Base-by-base conservation (phyloP, 2,329 filamentous ascomycete genomes). In the Rhytidhysteron rufulum region DNA sequence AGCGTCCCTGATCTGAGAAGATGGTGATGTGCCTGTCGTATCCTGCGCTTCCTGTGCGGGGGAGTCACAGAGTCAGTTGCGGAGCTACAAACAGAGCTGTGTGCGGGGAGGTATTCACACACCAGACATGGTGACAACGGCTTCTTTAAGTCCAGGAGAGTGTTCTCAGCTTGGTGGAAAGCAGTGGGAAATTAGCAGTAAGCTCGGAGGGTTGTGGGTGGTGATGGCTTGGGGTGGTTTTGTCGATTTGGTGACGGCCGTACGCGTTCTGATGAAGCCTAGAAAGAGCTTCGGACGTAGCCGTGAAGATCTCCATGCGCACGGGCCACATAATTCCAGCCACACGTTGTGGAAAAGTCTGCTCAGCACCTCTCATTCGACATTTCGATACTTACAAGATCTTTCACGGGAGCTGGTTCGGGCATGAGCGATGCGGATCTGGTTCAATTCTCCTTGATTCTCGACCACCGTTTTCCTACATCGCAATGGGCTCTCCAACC, bases 21-120 rank as follows among this genome's bases (percentile, higher is more conserved):
- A 98, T 97, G 67, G 93, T 98, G 63, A 98, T 98, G 73, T 98
- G 93, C 77, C 93, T 83, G 73, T 98, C 93, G 74, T 94, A 97
- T 64, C 88, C 90, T 71, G 87, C 85, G 72, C 82, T 86, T 70
- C 84, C 85, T 88, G 60, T 58, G 13, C 24, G 48, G 40, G 42
- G 43, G 22, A 15, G 22, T 11, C 10, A 16, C 34, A 30, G 47
- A 48, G 47, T 51, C 45, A 53, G 45, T 17, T 33, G 31, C n/a
- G 17, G 31, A 33, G 31, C 31, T 33, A 16, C n/a, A 42, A 41
- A 43, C 43, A 40, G 43, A 44, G 43, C 37, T 44, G 31, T 21
- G 46, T 9, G n/a, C 57, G 42, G 27, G 42, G 47, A 39, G 48
- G 41, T 47, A 43, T 37, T 40, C 31, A 66, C 63, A 54, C 48